Conservation (phyloP, 2,329 filamentous ascomycete species). For the Aspergillus floridensis region DNA sequence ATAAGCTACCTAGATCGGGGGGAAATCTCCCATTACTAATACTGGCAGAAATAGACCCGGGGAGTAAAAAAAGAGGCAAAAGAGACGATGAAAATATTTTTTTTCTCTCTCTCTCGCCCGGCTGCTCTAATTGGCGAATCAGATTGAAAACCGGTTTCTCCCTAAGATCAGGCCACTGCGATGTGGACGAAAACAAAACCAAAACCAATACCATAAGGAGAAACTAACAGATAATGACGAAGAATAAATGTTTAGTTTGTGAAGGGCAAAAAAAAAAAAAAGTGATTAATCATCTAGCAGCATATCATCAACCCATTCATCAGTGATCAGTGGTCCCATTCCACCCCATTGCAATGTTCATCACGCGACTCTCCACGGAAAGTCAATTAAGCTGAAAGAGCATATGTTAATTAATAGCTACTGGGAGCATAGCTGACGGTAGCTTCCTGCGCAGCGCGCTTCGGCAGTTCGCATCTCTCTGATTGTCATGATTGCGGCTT, state of each 20-base stretch:
- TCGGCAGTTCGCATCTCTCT: neutral
- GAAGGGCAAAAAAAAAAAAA: neutral
- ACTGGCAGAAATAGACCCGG: neutral
- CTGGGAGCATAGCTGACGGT: neutral
- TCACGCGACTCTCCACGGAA: neutral
- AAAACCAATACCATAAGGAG: too few relatives aligned
- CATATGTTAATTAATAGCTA: too few relatives aligned
- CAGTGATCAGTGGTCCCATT: neutral
- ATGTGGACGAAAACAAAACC: neutral
- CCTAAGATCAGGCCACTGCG: neutral
- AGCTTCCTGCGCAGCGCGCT: neutral
- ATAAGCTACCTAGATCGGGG: neutral
- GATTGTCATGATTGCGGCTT: neutral
- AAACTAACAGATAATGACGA: neutral
- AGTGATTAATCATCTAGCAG: neutral
- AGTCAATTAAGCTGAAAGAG: too few relatives aligned
- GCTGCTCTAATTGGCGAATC: neutral
- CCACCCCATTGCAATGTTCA: neutral
- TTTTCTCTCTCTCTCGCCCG: neutral
- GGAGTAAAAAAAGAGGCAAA: neutral
- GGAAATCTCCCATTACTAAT: neutral
- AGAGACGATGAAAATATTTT: neutral
- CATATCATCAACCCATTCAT: neutral
- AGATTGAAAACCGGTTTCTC: neutral
- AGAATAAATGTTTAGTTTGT: neutral